phyloP scores from a whole-genome alignment of 805 yeast genomes.

The Saturnispora ahearnii region DNA sequence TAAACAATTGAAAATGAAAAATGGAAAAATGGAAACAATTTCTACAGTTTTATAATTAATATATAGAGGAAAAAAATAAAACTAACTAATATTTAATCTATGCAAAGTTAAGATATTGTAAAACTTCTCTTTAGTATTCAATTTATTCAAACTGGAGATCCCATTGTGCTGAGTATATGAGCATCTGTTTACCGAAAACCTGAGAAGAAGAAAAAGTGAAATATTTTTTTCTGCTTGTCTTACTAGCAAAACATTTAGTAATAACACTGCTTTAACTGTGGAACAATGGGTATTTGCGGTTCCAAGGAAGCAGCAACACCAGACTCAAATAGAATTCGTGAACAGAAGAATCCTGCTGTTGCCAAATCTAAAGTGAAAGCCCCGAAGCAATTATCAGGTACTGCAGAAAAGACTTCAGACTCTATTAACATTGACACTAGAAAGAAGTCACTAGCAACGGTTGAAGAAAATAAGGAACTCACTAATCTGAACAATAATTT shows the following conservation, averaged over 20 bases:
- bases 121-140: too few relatives aligned
- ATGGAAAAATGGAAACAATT: neutral
- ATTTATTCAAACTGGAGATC: too few relatives aligned
- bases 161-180: neutral
- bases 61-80: neutral
- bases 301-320: constrained; percentile 12
- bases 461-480: constrained; percentile 7
- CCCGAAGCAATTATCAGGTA: neutral
- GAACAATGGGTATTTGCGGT: constrained; percentile 15
- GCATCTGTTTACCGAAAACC: neutral
- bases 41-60: constrained; percentile 1
- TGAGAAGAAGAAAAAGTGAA: neutral
- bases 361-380: neutral
- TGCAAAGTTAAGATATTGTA: neutral
- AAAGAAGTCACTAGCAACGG: constrained; percentile 8
- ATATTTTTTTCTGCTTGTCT: neutral
- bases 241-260: neutral
- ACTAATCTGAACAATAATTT: neutral
- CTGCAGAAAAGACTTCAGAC: constrained; percentile 2
- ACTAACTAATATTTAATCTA: neutral
- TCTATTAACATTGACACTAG: neutral
- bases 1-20: neutral
- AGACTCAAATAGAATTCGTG: neutral
- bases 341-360: neutral
- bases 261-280: neutral